A percentile compares a stretch with the other conserved stretches of the same genome.
These are phyloP conservation scores for Clathrospora elynae DNA, from an alignment of 2,329 filamentous ascomycete species.

Conservation along the genomic window DNA sequence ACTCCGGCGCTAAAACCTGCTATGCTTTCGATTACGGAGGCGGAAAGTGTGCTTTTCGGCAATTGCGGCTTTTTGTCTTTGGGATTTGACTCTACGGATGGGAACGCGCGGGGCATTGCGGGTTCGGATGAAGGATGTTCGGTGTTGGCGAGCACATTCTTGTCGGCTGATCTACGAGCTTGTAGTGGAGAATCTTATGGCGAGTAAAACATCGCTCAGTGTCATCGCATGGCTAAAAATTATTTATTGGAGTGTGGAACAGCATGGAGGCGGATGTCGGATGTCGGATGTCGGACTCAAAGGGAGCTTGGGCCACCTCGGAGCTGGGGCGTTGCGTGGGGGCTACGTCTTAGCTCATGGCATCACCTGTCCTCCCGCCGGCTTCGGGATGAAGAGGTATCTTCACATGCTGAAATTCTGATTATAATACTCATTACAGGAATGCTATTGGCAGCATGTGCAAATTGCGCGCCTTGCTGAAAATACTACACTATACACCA, in stretches of 20 bases:
- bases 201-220: neutral
- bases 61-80: constrained; percentile 44
- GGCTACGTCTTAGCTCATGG: constrained; percentile 11
- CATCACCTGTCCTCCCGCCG: neutral
- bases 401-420: no score
- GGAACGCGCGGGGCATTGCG: constrained; percentile 57
- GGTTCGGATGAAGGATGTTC: constrained; percentile 12
- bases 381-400: no score
- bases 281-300: constrained; percentile 6
- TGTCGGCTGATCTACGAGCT: constrained; percentile 3
- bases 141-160: constrained; percentile 31
- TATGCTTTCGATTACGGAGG: constrained; percentile 82
- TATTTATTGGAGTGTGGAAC: neutral
- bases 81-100: constrained; percentile 51
- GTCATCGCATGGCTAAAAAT: constrained; percentile 11
- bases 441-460: no score
- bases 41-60: constrained; percentile 50
- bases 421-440: no score
- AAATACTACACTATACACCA: no score
- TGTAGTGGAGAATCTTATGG: constrained; percentile 2
- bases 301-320: constrained; percentile 19
- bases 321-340: constrained; percentile 5
- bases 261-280: constrained; percentile 13
- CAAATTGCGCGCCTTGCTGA: no score
- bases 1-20: constrained; percentile 89